Evolutionary conservation across 2,329 filamentous ascomycete genomes (phyloP).

Genomic region (Periglandula ipomoeae): DNA sequence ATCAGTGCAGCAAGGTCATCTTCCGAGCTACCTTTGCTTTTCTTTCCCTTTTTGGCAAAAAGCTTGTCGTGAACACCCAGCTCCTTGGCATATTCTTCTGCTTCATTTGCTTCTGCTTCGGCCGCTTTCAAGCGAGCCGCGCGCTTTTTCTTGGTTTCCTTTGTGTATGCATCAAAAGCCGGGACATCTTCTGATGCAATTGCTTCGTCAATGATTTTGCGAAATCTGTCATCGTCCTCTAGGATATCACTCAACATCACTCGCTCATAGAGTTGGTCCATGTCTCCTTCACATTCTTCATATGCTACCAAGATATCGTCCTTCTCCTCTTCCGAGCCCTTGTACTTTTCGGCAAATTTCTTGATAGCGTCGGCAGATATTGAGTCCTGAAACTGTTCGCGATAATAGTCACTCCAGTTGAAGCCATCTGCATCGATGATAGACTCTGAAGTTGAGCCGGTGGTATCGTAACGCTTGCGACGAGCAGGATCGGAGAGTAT

Average conservation of each 20-base stretch:
- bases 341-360: slow-evolving; percentile 69
- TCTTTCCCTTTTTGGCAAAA: slow-evolving; percentile 44
- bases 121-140: slow-evolving; percentile 52
- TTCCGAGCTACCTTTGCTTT: slow-evolving; percentile 34
- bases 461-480: slow-evolving; percentile 79
- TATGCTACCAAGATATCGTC: slow-evolving; percentile 71
- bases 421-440: slow-evolving; percentile 73
- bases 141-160: slow-evolving; percentile 60
- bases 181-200: slow-evolving; percentile 62
- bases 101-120: slow-evolving; percentile 59
- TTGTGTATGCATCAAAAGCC: slow-evolving; percentile 57
- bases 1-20: slow-evolving; percentile 64
- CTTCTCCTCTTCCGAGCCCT: slow-evolving; percentile 76
- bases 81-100: slow-evolving; percentile 66
- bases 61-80: slow-evolving; percentile 64
- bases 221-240: slow-evolving; percentile 79
- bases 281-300: slow-evolving; percentile 59
- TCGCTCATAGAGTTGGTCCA: slow-evolving; percentile 67
- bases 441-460: slow-evolving; percentile 79
- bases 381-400: slow-evolving; percentile 69
- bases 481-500: slow-evolving; percentile 77
- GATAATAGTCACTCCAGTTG: slow-evolving; percentile 85
- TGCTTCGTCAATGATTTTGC: slow-evolving; percentile 69
- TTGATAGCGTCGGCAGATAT: slow-evolving; percentile 67
- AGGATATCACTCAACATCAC: slow-evolving; percentile 83